These are phyloP conservation scores for Plantago lanceolata DNA, from an alignment of 305 asterid genomes.

Conservation along the genomic window DNA sequence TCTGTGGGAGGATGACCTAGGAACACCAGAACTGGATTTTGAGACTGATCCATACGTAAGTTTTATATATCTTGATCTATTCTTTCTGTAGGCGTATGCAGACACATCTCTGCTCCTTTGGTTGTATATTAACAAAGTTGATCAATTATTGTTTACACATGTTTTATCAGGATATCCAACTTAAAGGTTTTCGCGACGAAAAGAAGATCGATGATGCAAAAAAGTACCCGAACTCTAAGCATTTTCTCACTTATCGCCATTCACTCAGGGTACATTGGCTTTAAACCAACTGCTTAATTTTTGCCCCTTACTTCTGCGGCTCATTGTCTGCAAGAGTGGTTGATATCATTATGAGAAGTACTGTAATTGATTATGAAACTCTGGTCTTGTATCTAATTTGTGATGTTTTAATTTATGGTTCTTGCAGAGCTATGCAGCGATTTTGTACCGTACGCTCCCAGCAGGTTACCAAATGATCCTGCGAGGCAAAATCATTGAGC, in stretches of 20 bases:
- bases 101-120: not conserved
- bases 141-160: conserved; percentile 1
- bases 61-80: not conserved
- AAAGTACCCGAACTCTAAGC: conserved; percentile 44
- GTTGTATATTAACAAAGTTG: not conserved
- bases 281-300: not conserved
- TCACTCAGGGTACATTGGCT: conserved; percentile 54
- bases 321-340: not conserved
- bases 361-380: not conserved
- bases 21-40: conserved; percentile 59
- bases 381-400: conserved; percentile 6
- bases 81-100: not conserved
- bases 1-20: conserved; percentile 78
- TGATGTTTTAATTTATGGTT: not conserved
- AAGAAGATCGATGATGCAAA: conserved; percentile 56
- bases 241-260: conserved; percentile 67
- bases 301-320: not conserved
- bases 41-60: conserved; percentile 47
- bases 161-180: conserved; percentile 62
- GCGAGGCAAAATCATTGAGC: conserved; percentile 51
- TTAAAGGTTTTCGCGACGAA: conserved; percentile 50
- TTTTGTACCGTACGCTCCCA: conserved; percentile 55
- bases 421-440: conserved; percentile 61
- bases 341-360: too few relatives aligned
- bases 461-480: conserved; percentile 48